Base-by-base conservation (phyloP, 2,329 filamentous ascomycete species). In the Cytospora chrysosperma region DNA sequence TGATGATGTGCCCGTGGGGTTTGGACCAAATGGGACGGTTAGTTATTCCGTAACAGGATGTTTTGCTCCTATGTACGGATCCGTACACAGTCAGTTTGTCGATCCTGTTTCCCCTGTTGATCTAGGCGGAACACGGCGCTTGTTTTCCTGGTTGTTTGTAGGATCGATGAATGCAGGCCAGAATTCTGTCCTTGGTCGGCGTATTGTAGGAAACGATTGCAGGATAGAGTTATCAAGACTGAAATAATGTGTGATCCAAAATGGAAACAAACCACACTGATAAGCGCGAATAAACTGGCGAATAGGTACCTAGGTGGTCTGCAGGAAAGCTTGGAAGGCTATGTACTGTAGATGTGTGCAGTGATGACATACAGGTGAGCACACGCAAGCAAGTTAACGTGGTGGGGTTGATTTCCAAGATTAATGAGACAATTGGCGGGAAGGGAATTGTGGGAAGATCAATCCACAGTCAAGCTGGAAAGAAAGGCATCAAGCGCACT, bases 1-100 rank as follows among this genome's bases (percentile, higher is more conserved):
- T n/a, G 10, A 54, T 61, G 51, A 61, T 61, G 58, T 55, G 58
- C 58, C 58, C 58, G 58, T 61, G 58, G 58, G 58, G 58, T 52
- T 55, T 24, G 10, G n/a, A 47, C 43, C 43, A n/a, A 47, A 47
- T 21, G 24, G 58, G 52, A 59, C 56, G 10, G 6, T 10, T 3
- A n/a, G n/a, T n/a, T n/a, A n/a, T 13, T 34, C 49, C 37, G 57
- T 27, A n/a, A 53, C 19, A 60, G 50, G 58, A 60, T 50, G 58
- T 54, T 60, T 60, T 60, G 58, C 58, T 60, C 58, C 58, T 61
- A n/a, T n/a, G n/a, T n/a, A n/a, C n/a, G n/a, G n/a, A 32, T 7
- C 30, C 12, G 30, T 32, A 10, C 30, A 7, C 12, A 34, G 51
- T 61, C 58, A 55, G 51, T 26, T 40, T 54, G 58, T 61, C 58